Evolutionary conservation across 768 basidiomycete species (phyloP).

Genomic region (Leucocoprinus sp.): DNA sequence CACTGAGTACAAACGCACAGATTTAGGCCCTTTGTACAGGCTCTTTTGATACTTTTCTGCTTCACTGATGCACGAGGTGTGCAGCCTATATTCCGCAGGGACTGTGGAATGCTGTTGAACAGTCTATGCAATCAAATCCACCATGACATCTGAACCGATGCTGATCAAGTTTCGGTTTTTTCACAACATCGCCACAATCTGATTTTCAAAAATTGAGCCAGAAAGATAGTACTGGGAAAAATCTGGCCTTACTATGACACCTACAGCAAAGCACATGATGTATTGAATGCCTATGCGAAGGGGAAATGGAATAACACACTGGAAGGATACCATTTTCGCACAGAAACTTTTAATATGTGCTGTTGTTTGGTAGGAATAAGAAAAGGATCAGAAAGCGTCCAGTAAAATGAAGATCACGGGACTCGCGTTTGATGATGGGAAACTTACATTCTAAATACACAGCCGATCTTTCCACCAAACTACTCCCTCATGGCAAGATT

Average conservation of each 20-base stretch:
- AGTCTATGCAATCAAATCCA: slow-evolving; percentile 81
- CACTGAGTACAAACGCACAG: slow-evolving; percentile 20
- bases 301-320: no score
- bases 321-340: no score
- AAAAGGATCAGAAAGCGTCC: no score
- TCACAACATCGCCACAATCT: slow-evolving; percentile 83
- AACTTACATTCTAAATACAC: no score
- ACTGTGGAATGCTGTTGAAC: slow-evolving; percentile 75
- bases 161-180: slow-evolving; percentile 88
- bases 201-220: not conserved
- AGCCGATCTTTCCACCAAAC: no score
- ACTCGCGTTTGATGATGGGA: no score
- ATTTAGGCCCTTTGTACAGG: slow-evolving; percentile 75
- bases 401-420: no score
- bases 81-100: slow-evolving; percentile 70
- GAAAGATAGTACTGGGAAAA: not conserved
- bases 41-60: slow-evolving; percentile 91
- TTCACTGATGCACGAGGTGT: slow-evolving; percentile 82
- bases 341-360: no score
- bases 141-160: slow-evolving; percentile 55
- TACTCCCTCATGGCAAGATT: no score
- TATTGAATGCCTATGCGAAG: no score
- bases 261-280: slow-evolving; percentile 29
- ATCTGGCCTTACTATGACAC: slow-evolving; percentile 54
- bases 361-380: no score